Evolutionary conservation across 2,329 filamentous ascomycete genomes (phyloP), one percentile per base, ranked within the genome.

Genomic region (Colletotrichum coccodes): DNA sequence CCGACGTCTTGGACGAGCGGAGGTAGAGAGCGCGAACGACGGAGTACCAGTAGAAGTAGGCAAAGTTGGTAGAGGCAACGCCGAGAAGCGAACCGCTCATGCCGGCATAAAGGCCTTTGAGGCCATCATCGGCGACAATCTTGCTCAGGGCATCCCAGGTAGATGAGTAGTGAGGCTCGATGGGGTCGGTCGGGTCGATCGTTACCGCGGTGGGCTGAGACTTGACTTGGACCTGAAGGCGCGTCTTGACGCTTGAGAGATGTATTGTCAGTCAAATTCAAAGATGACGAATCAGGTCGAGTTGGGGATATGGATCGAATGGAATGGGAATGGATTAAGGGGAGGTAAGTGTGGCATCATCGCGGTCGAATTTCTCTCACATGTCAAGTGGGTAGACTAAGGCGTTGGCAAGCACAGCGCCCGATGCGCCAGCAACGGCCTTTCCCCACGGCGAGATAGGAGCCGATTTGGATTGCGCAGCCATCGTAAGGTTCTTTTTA

Each of bases 41-140:
- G 6, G 94, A 95, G 80, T 98, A 98, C 95, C 95, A 98, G 84
- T 99, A 99, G 80, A 99, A 99, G 83, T 99, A 99, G 75, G 96
- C 96, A 79, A 99, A 99, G 81, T 99, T 99, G 60, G 95, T 98
- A 30, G 95, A 98, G 1, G 94, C 95, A 40, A 99, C 96, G 61
- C 96, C 96, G 59, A 98, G 83, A 21, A 99, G 85, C 5, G 95
- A 90, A 58, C 95, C 95, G 69, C 90, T 87, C 79, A 99, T 95
- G 70, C 96, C 96, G 60, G 93, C 90, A 76, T 99, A 99, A 8
- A 99, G 88, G 7, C 96, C 96, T 53, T 84, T 76, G 9, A 96
- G 64, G 36, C 96, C 96, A 73, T 99, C 96, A 60, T 89, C 90
- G 64, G 90, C 88, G 40, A 93, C 81, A 72, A 99, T 98, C 77